Evolutionary conservation across 495 filamentous ascomycete species (phyloP), one percentile per base, ranked within the genome.

Genomic region (Elasticomyces elasticus): DNA sequence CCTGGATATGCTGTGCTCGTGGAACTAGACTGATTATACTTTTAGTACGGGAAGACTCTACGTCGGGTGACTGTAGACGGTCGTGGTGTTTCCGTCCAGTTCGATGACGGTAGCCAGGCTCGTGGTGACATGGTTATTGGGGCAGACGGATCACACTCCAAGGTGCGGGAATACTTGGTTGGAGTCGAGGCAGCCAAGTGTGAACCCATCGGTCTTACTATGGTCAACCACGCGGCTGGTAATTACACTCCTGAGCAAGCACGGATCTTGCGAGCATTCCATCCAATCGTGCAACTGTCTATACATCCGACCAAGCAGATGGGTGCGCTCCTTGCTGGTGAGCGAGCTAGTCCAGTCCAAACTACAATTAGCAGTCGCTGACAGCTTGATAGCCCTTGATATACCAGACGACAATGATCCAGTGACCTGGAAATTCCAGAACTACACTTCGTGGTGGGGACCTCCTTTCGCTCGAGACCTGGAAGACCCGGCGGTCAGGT

Each of bases 91-190:
- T 7, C 30, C 15, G 30, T 33, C 15, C 7, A 33, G 7, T 33
- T 55, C 33, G 27, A 48, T 22, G 52, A 48, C 19, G 52, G 41
- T 13, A 40, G 42, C 42, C n/a, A 55, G 15, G 52, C 33, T 2
- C 9, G 19, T 6, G 52, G 52, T 17, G 35, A 46, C 38, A 33
- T 49, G 41, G 52, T 55, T 9, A 23, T 55, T 5, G 52, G 52
- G 5, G 23, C 28, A n/a, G 44, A 55, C 20, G 26, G 27, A 10
- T 48, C 52, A 0, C 26, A 25, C n/a, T 55, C 44, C 13, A 30
- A 25, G 13, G 26, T 49, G 17, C 13, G 44, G 11, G 52, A 48
- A 27, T n/a, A 30, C 19, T 20, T 55, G 13, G 52, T 47, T 25
- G 52, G 42, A 24, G 23, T n/a, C 20, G 25, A 55, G 26, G 42